Base-by-base conservation (phyloP, 2,329 filamentous ascomycete species). In the Orbilia blumenaviensis region DNA sequence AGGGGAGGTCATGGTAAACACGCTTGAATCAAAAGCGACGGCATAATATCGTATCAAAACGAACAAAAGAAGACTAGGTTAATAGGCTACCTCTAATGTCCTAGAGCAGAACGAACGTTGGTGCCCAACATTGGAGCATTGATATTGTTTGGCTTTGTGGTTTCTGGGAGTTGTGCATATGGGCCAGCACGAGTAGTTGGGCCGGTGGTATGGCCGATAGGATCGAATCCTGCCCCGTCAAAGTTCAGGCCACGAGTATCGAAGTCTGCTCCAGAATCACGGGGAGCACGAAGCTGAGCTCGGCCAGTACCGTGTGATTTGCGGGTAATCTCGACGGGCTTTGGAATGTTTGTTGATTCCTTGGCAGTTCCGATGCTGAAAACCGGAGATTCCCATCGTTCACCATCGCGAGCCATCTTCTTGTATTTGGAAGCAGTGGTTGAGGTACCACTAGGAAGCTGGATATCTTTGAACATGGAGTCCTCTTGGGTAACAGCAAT, bases 371-470 rank as follows among this genome's bases (percentile, higher is more conserved):
- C 94, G 80, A 98, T 91, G 75, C 89, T 90, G 86, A 99, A 99
- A 81, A 99, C 89, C 8, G 94, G 93, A 77, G 92, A 96, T 86
- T 97, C 91, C 95, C 95, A 99, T 83, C 89, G 90, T 67, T 97
- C 92, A 62, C 95, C 95, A 88, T 95, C 93, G 79, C 86, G 86
- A 7, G 94, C 92, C 71, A 97, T 87, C 21, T 97, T 89, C 85
- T 89, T 92, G 87, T 96, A 98, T 83, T 97, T 93, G 23, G 92
- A 96, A 8, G 94, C 94, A 88, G 97, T 97, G 85, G 89, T 90
- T 80, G 92, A 95, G 82, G 97, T 94, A 66, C 93, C 94, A 32
- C 92, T 92, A 25, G 94, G 93, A 4, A 99, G 87, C 69, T 90
- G 87, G 81, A 99, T 90, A 82, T 94, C 86, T 81, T 92, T 91